Evolutionary conservation across 176 grass and related monocot species (phyloP), one percentile per base, ranked within the genome.

Genomic region (Bromus sterilis): DNA sequence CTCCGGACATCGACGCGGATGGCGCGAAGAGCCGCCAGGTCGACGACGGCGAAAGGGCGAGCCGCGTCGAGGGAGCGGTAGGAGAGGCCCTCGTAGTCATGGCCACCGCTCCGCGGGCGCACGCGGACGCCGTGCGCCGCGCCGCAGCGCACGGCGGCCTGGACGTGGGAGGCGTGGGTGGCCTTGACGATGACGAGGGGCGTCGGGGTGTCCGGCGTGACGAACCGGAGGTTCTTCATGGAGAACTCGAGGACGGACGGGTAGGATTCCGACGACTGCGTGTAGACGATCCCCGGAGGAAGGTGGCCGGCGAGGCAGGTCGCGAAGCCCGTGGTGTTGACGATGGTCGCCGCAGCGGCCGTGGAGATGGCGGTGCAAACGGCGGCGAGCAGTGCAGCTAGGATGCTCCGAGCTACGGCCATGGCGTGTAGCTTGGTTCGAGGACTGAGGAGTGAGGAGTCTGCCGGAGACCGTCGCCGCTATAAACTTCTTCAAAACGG

Each of bases 71-170:
- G 8, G 16, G 91, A 74, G 12, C 88, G 79, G 83, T 93, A 97
- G 6, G 94, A 93, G 13, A 91, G 80, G 28, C 93, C 93, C 79
- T 95, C 90, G 30, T 90, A 95, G 67, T 95, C 93, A 21, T 95
- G 93, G 31, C 91, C 91, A 23, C 94, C 91, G 44, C 94, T 97
- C 62, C 91, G 72, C 16, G 85, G 44, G 44, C 88, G 86, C 30
- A 93, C 32, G 11, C 7, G 25, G 29, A 93, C 42, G 31, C 81
- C 66, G 13, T 93, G 39, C 9, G 31, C 63, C 12, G 33, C 76
- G 77, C 93, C 78, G 35, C 90, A 93, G 62, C 46, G 59, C 61
- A 93, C 86, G 56, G 80, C 57, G 18, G 51, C 72, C 83, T 91
- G 90, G 31, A 93, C 86, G 30, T 96, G 90, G 25, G 80, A 74